Evolutionary conservation across 2,329 filamentous ascomycete genomes (phyloP).

Genomic region (Alternaria infectoria): DNA sequence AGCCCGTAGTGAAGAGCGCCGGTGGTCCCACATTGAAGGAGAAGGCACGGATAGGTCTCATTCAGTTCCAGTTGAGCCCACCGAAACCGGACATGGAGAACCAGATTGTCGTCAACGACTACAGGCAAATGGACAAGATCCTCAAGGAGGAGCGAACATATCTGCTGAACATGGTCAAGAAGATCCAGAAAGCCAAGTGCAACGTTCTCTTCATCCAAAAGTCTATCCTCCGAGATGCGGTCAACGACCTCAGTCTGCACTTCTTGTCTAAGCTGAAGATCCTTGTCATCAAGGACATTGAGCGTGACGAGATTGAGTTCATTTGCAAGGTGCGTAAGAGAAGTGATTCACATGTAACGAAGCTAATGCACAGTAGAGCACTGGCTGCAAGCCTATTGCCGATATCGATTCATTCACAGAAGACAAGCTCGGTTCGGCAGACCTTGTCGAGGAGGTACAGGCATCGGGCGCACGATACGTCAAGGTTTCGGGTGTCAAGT

Average conservation of each 20-base stretch:
- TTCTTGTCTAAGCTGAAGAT: slow-evolving; percentile 98
- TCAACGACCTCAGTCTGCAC: slow-evolving; percentile 96
- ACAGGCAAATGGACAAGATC: slow-evolving; percentile 99
- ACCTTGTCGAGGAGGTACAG: slow-evolving; percentile 91
- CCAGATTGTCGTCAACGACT: slow-evolving; percentile 98
- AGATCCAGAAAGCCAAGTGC: slow-evolving; percentile 99
- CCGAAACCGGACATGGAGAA: slow-evolving; percentile 99
- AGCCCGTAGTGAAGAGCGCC: slow-evolving; percentile 91
- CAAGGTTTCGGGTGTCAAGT: slow-evolving; percentile 91
- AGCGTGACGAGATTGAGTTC: slow-evolving; percentile 98
- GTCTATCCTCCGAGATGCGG: slow-evolving; percentile 94
- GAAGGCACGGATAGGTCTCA: slow-evolving; percentile 95
- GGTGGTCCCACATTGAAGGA: slow-evolving; percentile 92
- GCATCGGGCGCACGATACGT: slow-evolving; percentile 88
- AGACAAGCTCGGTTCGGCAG: slow-evolving; percentile 93
- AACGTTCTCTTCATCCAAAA: slow-evolving; percentile 98
- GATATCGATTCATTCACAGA: slow-evolving; percentile 99
- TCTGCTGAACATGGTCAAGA: slow-evolving; percentile 98
- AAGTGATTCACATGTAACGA: slow-evolving; percentile 13
- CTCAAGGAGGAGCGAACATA: slow-evolving; percentile 99
- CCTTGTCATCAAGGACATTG: slow-evolving; percentile 94
- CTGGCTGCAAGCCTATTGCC: slow-evolving; percentile 97
- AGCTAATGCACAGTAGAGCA: slow-evolving; percentile 61
- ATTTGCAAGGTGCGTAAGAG: slow-evolving; percentile 74
- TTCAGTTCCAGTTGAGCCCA: slow-evolving; percentile 98